A percentile compares a stretch with the other conserved stretches of the same genome.
phyloP scores from a whole-genome alignment of 2,329 filamentous ascomycete species.

The Diaporthe humulicola region DNA sequence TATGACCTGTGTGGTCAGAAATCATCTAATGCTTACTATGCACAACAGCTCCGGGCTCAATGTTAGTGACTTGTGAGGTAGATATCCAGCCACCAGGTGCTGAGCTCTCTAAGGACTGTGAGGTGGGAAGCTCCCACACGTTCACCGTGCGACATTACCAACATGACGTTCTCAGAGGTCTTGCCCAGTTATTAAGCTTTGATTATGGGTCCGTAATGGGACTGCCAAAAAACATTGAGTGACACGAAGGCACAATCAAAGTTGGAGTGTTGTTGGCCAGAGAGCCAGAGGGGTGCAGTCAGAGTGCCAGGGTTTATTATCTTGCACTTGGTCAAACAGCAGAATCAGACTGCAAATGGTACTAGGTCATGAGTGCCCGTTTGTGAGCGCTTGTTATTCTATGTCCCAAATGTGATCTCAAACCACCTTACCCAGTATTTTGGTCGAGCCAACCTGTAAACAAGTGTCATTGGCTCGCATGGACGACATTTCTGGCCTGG shows the following conservation, averaged over 20 bases:
- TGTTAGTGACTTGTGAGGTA: too few species aligned
- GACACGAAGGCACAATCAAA: neutral
- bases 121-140: neutral
- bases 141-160: neutral
- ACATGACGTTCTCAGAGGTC: neutral
- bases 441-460: neutral
- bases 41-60: neutral
- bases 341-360: neutral
- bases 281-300: neutral
- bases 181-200: neutral
- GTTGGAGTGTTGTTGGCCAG: neutral
- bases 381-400: neutral
- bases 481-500: neutral
- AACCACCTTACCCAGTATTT: neutral
- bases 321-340: neutral
- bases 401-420: neutral
- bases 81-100: neutral
- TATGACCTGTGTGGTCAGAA: neutral
- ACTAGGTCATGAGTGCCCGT: neutral
- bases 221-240: neutral
- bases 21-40: neutral
- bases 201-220: neutral
- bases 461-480: neutral
- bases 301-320: neutral
- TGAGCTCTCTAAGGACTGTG: neutral